Evolutionary conservation across 441 rosid species (phyloP).

Genomic region (Jatropha podagrica): DNA sequence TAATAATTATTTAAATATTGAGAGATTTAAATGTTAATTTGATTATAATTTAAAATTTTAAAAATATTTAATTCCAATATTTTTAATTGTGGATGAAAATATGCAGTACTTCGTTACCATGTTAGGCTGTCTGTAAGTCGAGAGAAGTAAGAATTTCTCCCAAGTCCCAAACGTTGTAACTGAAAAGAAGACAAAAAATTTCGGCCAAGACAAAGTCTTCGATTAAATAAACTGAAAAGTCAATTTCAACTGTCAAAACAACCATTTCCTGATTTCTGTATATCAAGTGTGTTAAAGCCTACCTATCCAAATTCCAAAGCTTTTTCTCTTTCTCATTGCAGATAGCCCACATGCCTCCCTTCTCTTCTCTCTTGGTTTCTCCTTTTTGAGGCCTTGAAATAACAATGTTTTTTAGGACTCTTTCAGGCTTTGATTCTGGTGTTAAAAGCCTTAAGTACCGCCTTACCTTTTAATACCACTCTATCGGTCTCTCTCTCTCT

Average conservation of each 20-base stretch:
- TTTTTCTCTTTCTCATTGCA: slow-evolving; percentile 15
- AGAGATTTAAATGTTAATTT: too few relatives aligned
- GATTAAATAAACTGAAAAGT: slow-evolving; percentile 25
- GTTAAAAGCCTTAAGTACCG: slow-evolving; percentile 29
- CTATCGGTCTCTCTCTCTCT: background rate
- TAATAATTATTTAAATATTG: too few relatives aligned
- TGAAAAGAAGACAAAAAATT: background rate
- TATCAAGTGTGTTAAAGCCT: slow-evolving; percentile 1
- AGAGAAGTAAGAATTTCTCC: too few relatives aligned
- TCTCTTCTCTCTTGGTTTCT: slow-evolving; percentile 6
- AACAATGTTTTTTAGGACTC: background rate
- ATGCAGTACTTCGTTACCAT: too few relatives aligned
- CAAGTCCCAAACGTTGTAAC: too few relatives aligned
- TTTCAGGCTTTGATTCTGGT: slow-evolving; percentile 21
- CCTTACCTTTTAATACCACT: slow-evolving; percentile 22
- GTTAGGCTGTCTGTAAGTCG: too few relatives aligned
- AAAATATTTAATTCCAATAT: too few relatives aligned
- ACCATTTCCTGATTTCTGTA: slow-evolving; percentile 14
- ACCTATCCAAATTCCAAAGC: slow-evolving; percentile 39
- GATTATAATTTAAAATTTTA: too few relatives aligned
- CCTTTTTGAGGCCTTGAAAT: slow-evolving; percentile 16
- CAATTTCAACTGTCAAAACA: slow-evolving; percentile 30
- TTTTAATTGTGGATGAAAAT: too few relatives aligned
- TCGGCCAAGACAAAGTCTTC: background rate
- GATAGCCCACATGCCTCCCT: slow-evolving; percentile 27